Evolutionary conservation across 768 basidiomycete genomes (phyloP), one percentile per base, ranked within the genome.

Genomic region (Cystoderma amianthinum): DNA sequence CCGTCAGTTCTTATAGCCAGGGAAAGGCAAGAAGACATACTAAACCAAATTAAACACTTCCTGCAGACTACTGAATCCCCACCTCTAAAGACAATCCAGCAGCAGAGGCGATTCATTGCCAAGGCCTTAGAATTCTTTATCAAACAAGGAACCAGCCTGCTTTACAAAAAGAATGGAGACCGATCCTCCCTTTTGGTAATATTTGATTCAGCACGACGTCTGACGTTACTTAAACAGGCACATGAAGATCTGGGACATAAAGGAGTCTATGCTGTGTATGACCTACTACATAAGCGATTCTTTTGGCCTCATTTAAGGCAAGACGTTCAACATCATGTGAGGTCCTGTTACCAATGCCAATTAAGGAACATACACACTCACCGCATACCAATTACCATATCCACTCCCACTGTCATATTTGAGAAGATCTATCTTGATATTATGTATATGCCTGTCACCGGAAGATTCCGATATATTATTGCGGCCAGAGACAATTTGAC

Each of bases 341-440:
- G 39, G 7, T 55, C 61, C 0, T 63, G 61, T 21, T 45, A 57
- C 15, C 15, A 50, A 7, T 63, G 61, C 22, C 61, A 62, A 39
- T 32, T 49, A 34, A 50, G 1, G 43, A 51, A 2, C 49, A 52
- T 1, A 10, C 9, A 18, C 9, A 36, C 10, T 10, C 17, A 11
- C 17, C 9, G 17, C 9, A 36, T 11, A 9, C 17, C 35, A 9
- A 18, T 48, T 52, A 0, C 48, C 41, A 0, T 36, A 48, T 0
- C 35, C 54, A 0, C 9, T 32, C 0, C 48, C 50, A 0, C 13
- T 18, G 0, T 37, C 48, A 1, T 16, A 58, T 0, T 56, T 58
- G 24, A 13, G 33, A 6, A 49, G 49, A 21, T 52, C 10, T 50
- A 52, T 21, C 20, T 53, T 1, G 57, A 61, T 34, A 45, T 52